Evolutionary conservation across 257 asterid genomes (phyloP).

Genomic region (Prunella vulgaris): DNA sequence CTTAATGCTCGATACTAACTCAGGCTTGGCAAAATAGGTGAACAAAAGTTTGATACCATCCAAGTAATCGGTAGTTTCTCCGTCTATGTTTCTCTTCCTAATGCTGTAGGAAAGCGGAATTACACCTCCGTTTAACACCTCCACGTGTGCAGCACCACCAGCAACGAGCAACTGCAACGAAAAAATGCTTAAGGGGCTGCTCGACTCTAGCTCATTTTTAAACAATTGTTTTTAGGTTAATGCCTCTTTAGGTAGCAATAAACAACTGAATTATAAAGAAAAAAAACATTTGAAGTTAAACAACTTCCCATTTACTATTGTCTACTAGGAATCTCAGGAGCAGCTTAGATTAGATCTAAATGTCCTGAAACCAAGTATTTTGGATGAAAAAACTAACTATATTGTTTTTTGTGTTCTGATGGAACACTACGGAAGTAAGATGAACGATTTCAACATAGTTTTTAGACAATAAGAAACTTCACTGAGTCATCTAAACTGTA

Average conservation of each 20-base stretch:
- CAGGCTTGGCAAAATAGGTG: constrained; percentile 86
- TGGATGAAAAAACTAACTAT: neutral
- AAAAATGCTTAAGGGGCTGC: neutral
- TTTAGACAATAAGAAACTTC: neutral
- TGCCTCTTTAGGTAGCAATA: neutral
- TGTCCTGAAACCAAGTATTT: neutral
- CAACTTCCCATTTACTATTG: neutral
- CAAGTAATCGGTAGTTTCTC: constrained; percentile 76
- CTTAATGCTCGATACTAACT: constrained; percentile 40
- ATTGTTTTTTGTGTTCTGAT: neutral
- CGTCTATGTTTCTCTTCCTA: constrained; percentile 70
- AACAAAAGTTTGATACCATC: constrained; percentile 82
- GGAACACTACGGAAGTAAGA: neutral
- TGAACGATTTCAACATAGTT: neutral
- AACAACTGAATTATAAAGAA: neutral
- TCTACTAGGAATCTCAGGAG: neutral
- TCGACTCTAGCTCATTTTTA: neutral
- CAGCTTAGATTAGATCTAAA: neutral
- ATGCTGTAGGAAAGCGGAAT: constrained; percentile 79
- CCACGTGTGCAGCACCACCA: constrained; percentile 87
- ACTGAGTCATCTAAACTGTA: neutral
- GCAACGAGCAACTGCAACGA: constrained; percentile 61
- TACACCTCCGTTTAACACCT: constrained; percentile 83
- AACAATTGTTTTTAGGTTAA: neutral
- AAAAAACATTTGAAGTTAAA: neutral